Conservation (phyloP, 345 rosid genomes). For the Linum usitatissimum region DNA sequence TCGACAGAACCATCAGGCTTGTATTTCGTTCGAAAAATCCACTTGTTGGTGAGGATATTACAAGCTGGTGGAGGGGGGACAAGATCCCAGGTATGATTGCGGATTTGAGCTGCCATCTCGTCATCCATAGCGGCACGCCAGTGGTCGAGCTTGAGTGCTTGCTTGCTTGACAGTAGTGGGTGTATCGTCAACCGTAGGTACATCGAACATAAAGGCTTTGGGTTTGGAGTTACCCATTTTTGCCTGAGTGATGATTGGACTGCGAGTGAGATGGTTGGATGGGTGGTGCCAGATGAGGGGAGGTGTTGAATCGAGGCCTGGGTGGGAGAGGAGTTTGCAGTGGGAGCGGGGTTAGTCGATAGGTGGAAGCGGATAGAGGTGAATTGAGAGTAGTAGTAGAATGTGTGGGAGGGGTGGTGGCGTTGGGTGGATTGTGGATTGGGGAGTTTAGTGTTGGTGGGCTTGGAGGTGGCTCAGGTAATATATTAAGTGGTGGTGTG, state of each 20-base stretch:
- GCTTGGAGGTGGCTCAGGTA: not conserved
- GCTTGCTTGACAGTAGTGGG: slow-evolving; percentile 8
- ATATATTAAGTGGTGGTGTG: too few species aligned
- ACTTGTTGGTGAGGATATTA: slow-evolving; percentile 12
- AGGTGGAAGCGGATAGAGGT: slow-evolving; percentile 11
- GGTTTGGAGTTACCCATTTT: too few species aligned
- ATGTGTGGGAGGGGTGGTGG: too few species aligned
- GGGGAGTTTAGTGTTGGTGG: slow-evolving; percentile 3
- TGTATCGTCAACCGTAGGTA: not conserved
- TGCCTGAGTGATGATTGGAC: too few species aligned
- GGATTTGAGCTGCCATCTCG: slow-evolving; percentile 1
- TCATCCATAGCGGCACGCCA: slow-evolving; percentile 10
- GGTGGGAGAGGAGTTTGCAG: not conserved
- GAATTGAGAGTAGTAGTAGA: slow-evolving; percentile 10
- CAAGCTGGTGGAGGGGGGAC: slow-evolving; percentile 2
- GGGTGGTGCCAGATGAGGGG: slow-evolving; percentile 8
- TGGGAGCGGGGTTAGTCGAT: not conserved
- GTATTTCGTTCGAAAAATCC: slow-evolving; percentile 5
- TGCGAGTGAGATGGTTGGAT: too few species aligned
- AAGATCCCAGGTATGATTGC: slow-evolving; percentile 8
- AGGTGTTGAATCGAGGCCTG: too few species aligned
- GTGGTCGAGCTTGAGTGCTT: not conserved
- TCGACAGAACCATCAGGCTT: too few species aligned
- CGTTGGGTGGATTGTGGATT: slow-evolving; percentile 4
- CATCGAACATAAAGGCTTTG: too few species aligned